Evolutionary conservation across 257 asterid species (phyloP).

Genomic region (Cruciata laevipes): DNA sequence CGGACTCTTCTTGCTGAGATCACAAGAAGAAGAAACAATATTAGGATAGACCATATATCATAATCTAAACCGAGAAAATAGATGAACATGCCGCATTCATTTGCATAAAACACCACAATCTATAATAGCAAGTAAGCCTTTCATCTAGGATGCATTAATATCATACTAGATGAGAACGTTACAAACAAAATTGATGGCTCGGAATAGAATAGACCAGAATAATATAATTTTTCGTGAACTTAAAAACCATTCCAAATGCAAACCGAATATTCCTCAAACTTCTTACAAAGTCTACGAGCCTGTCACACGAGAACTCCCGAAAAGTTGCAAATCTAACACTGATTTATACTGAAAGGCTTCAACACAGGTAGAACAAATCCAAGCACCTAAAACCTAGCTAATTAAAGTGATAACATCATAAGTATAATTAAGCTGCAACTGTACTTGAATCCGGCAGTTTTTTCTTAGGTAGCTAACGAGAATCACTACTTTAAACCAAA

Average conservation of each 20-base stretch:
- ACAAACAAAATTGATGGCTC: too few species aligned
- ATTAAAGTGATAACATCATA: too few species aligned
- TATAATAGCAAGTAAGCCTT: background rate
- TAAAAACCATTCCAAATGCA: too few species aligned
- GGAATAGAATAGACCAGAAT: too few species aligned
- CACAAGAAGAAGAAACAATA: slow-evolving; percentile 5
- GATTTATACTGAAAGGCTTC: too few species aligned
- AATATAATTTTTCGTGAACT: too few species aligned
- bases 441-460: background rate
- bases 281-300: too few species aligned
- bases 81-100: background rate
- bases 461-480: background rate
- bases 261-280: too few species aligned
- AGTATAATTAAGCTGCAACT: background rate
- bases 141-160: background rate
- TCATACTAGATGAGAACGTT: background rate
- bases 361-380: too few species aligned
- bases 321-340: too few species aligned
- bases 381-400: too few species aligned
- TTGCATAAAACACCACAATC: background rate
- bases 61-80: background rate
- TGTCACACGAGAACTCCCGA: too few species aligned
- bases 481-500: background rate
- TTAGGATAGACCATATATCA: background rate
- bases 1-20: slow-evolving; percentile 81